Evolutionary conservation across 1,284 basidiomycete genomes (phyloP).

Genomic region (Sporisorium iseilematis-ciliati): DNA sequence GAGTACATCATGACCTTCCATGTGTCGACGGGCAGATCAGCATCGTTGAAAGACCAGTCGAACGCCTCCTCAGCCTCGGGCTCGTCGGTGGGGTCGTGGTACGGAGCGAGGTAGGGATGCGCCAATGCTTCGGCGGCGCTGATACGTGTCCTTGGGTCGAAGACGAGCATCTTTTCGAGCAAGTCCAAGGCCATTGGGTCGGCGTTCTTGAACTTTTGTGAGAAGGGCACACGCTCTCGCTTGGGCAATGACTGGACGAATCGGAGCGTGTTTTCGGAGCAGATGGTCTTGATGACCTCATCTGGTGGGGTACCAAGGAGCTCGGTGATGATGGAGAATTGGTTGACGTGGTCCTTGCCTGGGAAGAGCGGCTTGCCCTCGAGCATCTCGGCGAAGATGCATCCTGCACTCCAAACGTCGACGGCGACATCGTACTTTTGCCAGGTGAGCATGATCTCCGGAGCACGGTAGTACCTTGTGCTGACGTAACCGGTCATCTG

Average conservation of each 20-base stretch:
- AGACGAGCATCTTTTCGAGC: conserved; percentile 98
- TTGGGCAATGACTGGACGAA: conserved; percentile 98
- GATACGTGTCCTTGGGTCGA: conserved; percentile 96
- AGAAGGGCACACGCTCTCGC: conserved; percentile 93
- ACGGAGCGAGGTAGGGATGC: conserved; percentile 95
- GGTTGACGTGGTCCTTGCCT: conserved; percentile 98
- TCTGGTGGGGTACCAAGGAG: conserved; percentile 96
- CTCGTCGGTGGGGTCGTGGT: conserved; percentile 98
- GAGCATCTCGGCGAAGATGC: conserved; percentile 99
- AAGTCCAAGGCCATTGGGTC: conserved; percentile 96
- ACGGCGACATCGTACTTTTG: conserved; percentile 99
- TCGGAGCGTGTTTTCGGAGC: conserved; percentile 97
- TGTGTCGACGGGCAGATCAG: conserved; percentile 97
- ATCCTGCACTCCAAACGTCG: conserved; percentile 98
- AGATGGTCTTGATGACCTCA: conserved; percentile 99
- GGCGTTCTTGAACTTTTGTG: conserved; percentile 88
- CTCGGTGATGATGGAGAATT: conserved; percentile 99
- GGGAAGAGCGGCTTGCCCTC: conserved; percentile 99
- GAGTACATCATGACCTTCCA: conserved; percentile 86
- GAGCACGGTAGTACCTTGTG: conserved; percentile 97
- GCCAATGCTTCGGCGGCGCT: conserved; percentile 89
- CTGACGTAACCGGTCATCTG: conserved; percentile 99
- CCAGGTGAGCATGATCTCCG: conserved; percentile 99
- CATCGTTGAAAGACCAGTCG: conserved; percentile 99
- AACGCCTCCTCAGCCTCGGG: conserved; percentile 93